Percentiles rank a stretch among this genome's conserved stretches.
Evolutionary conservation across 352 stramenopile genomes (phyloP).

Genomic region (Phytophthora ramorum): DNA sequence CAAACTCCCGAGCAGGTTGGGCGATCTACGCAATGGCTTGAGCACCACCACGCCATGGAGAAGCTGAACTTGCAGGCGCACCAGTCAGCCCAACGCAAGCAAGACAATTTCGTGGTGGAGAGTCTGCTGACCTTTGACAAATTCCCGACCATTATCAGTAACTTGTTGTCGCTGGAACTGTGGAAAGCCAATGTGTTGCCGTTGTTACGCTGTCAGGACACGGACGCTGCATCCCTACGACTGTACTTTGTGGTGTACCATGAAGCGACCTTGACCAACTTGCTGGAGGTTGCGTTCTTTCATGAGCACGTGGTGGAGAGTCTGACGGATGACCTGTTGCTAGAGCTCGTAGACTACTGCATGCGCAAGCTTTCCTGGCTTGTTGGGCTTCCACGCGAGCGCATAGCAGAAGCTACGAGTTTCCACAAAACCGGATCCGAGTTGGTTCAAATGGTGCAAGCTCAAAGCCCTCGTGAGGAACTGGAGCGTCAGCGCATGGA

Average conservation of each 20-base stretch:
- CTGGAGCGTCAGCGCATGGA: constrained; percentile 80
- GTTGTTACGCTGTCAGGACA: constrained; percentile 54
- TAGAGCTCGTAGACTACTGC: constrained; percentile 96
- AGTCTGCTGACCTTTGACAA: constrained; percentile 93
- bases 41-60: constrained; percentile 89
- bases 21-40: constrained; percentile 72
- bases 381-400: constrained; percentile 63
- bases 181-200: constrained; percentile 90
- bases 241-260: constrained; percentile 95
- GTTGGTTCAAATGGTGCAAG: constrained; percentile 67
- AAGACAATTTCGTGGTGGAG: constrained; percentile 96
- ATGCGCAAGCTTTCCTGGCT: constrained; percentile 91
- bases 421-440: constrained; percentile 81
- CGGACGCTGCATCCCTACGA: constrained; percentile 74
- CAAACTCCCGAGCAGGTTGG: constrained; percentile 76
- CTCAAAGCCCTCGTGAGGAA: constrained; percentile 62
- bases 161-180: constrained; percentile 90
- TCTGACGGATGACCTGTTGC: constrained; percentile 84
- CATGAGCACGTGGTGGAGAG: constrained; percentile 91
- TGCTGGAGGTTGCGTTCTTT: constrained; percentile 91
- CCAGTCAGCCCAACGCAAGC: constrained; percentile 88
- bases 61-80: constrained; percentile 95
- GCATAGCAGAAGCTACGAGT: constrained; percentile 59
- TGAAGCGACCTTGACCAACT: constrained; percentile 88
- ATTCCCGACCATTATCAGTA: constrained; percentile 85